Base-by-base conservation (phyloP, 129 eudicot genomes). In the Flaveria bidentis region DNA sequence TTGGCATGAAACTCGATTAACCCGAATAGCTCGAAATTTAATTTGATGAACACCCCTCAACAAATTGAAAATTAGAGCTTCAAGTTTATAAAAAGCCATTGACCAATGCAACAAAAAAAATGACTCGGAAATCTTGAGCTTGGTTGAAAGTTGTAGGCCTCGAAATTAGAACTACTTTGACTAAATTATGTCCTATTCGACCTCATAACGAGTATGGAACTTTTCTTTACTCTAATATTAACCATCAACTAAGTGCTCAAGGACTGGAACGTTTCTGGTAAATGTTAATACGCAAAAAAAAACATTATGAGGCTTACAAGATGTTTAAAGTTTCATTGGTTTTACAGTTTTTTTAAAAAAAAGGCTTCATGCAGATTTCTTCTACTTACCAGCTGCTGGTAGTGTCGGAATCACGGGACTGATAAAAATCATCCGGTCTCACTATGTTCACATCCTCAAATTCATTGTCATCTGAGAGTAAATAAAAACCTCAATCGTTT, bases 361-460 rank as follows among this genome's bases (percentile, higher is more conserved):
- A 15, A 20, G 22, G 22, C 64, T 53, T 9, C 64, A 46, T 18
- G 72, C 61, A 64, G 28, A 42, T 22, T 57, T 77, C 72, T 50
- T 65, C 50, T 57, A 62, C 78, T 82, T 76, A 80, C 92, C 92
- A 88, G 69, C 81, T 93, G 69, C 83, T 73, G 39, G 86, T 78
- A 22, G 90, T 84, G 65, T 90, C 97, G 1, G 89, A 80, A 80
- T 90, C 96, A 53, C 90, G 90, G 20, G 91, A 76, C 67, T 77
- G 92, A 76, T 72, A 77, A 83, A 81, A 85, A 66, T 90, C 97
- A 51, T 84, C 75, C 12, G 97, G 93, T 72, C 80, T 87, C 81
- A 82, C 84, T 41, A 93, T 88, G 88, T 93, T 91, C 47, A 93
- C 86, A 50, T 90, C 91, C 86, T 93, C 97, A 64, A 93, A 93